A percentile compares a stretch with the other conserved stretches of the same genome.
Conservation (phyloP, 1,139 yeast species). For the Diutina rugosa region DNA sequence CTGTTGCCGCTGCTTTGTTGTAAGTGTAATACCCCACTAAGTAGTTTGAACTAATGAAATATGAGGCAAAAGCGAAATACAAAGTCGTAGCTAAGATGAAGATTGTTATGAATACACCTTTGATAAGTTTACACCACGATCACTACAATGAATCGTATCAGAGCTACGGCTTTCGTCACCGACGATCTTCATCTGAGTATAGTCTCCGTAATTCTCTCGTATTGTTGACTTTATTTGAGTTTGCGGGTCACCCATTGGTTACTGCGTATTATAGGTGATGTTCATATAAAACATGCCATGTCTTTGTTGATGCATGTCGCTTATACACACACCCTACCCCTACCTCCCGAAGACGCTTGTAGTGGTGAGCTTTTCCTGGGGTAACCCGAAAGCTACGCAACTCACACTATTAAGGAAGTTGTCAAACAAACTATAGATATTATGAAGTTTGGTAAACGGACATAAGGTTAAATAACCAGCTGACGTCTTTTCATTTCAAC, state of each 20-base stretch:
- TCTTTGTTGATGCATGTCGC: neutral
- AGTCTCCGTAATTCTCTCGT: neutral
- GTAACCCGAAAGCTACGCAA: neutral
- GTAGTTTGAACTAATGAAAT: neutral
- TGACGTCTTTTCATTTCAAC: no score
- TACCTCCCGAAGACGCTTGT: neutral
- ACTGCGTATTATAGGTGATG: neutral
- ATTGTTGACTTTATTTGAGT: neutral
- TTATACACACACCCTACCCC: neutral
- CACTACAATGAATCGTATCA: neutral
- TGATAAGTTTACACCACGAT: no score
- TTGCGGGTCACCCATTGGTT: neutral
- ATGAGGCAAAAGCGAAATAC: neutral
- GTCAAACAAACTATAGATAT: neutral
- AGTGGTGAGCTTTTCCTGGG: neutral
- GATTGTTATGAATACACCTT: neutral
- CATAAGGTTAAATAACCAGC: no score
- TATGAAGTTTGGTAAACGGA: no score
- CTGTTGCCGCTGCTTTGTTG: slow-evolving; percentile 11
- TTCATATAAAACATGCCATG: neutral
- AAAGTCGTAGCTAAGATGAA: neutral
- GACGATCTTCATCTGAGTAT: neutral
- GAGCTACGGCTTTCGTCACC: neutral
- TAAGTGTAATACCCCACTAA: slow-evolving; percentile 4
- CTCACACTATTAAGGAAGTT: neutral